phyloP scores from a whole-genome alignment of 2,329 filamentous ascomycete species.

The Corynespora cassiicola region DNA sequence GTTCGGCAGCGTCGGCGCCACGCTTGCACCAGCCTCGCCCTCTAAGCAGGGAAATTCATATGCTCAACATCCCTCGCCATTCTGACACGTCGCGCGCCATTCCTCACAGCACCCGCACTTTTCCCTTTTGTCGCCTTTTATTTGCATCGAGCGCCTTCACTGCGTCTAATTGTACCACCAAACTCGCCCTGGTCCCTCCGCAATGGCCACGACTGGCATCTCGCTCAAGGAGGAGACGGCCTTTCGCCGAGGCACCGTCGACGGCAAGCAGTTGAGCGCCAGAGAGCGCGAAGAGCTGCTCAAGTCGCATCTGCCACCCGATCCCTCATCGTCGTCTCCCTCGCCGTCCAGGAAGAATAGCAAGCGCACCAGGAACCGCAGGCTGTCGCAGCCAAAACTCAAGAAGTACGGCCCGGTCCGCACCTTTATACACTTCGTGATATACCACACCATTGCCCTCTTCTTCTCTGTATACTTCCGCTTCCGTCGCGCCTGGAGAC shows the following conservation, averaged over 20 bases:
- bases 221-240: slow-evolving; percentile 36
- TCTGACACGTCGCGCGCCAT: slow-evolving; percentile 8
- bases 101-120: slow-evolving; percentile 13
- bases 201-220: slow-evolving; percentile 43
- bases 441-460: slow-evolving; percentile 76
- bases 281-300: slow-evolving; percentile 59
- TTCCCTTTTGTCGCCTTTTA: slow-evolving; percentile 6
- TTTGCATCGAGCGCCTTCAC: not conserved
- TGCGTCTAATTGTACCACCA: slow-evolving; percentile 7
- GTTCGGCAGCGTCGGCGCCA: slow-evolving; percentile 31
- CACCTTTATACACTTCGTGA: slow-evolving; percentile 67
- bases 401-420: slow-evolving; percentile 65
- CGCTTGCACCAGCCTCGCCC: slow-evolving; percentile 37
- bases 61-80: slow-evolving; percentile 19
- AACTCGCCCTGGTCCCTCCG: slow-evolving; percentile 9
- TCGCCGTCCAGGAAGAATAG: slow-evolving; percentile 8
- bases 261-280: slow-evolving; percentile 49
- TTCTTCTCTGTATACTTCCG: slow-evolving; percentile 90
- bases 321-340: slow-evolving; percentile 35
- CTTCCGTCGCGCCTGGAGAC: slow-evolving; percentile 78
- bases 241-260: slow-evolving; percentile 41
- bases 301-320: slow-evolving; percentile 59
- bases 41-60: slow-evolving; percentile 22
- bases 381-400: slow-evolving; percentile 16
- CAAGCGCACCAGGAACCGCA: slow-evolving; percentile 13